Conservation (phyloP, 768 basidiomycete genomes). For the Kwoniella mangroviensis region DNA sequence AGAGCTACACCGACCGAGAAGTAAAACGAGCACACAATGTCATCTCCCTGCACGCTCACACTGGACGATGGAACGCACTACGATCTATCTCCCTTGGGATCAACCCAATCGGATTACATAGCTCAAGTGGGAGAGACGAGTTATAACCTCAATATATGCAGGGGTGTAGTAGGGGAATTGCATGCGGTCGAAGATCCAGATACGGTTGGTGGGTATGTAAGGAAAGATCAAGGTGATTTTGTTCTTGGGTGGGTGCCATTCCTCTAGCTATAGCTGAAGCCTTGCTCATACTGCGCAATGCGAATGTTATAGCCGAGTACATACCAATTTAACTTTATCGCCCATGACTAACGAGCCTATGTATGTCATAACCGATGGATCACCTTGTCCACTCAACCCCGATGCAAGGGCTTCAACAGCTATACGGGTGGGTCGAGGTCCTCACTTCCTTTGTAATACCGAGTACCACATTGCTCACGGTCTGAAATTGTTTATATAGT, state of each 20-base stretch:
- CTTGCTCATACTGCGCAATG: background rate
- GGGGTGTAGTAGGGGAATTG: constrained; percentile 51
- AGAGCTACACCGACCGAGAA: background rate
- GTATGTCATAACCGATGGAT: constrained; percentile 68
- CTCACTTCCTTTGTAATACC: constrained; percentile 3
- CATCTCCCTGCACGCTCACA: constrained; percentile 49
- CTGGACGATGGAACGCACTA: constrained; percentile 54
- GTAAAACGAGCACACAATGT: constrained; percentile 5
- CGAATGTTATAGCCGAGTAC: constrained; percentile 64
- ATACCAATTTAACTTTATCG: constrained; percentile 67
- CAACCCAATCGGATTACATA: constrained; percentile 45
- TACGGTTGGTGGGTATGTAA: constrained; percentile 48
- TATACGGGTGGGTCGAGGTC: constrained; percentile 57
- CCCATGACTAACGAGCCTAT: constrained; percentile 63
- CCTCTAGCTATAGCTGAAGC: background rate
- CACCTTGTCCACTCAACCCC: constrained; percentile 65
- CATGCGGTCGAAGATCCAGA: constrained; percentile 51
- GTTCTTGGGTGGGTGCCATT: constrained; percentile 46
- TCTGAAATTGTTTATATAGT: constrained; percentile 56
- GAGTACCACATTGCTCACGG: no score
- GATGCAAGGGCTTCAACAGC: constrained; percentile 67
- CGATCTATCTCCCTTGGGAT: constrained; percentile 52
- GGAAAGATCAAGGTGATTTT: constrained; percentile 48
- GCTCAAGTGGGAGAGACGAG: constrained; percentile 38
- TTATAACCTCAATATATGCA: constrained; percentile 55